phyloP scores from a whole-genome alignment of 192 early-diverging fungal species.

The Pilobolus umbonatus region DNA sequence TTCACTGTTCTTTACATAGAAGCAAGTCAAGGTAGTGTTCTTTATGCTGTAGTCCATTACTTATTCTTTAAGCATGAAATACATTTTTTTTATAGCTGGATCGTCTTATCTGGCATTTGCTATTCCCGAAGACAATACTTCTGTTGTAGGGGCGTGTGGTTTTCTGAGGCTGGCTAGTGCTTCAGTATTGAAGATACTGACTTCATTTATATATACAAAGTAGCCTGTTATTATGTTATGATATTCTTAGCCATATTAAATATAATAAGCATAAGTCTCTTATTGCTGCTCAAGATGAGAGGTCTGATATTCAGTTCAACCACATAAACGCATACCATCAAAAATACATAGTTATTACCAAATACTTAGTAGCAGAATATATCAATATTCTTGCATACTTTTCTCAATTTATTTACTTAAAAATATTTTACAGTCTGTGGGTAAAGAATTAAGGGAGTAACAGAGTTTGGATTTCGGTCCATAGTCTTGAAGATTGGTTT shows the following conservation, averaged over 20 bases:
- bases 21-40: slow-evolving; percentile 35
- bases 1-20: slow-evolving; percentile 44
- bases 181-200: slow-evolving; percentile 34
- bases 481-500: not conserved
- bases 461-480: not conserved
- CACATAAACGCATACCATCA: not conserved
- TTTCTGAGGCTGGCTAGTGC: slow-evolving; percentile 41
- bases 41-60: not conserved
- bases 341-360: not conserved
- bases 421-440: not conserved
- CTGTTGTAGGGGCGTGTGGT: slow-evolving; percentile 40
- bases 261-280: slow-evolving; percentile 28
- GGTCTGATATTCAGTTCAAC: slow-evolving; percentile 8
- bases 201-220: slow-evolving; percentile 35
- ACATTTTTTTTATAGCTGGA: slow-evolving; percentile 16
- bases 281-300: slow-evolving; percentile 35
- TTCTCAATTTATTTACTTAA: not conserved
- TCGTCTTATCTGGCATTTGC: slow-evolving; percentile 43
- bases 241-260: slow-evolving; percentile 39
- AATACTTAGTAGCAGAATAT: not conserved
- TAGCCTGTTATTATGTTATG: slow-evolving; percentile 35
- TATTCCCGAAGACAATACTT: slow-evolving; percentile 42
- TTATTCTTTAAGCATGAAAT: not conserved
- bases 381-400: too few species aligned
- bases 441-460: not conserved